Base-by-base conservation (phyloP, 148 eudicot species). In the Rhododendron williamsianum region DNA sequence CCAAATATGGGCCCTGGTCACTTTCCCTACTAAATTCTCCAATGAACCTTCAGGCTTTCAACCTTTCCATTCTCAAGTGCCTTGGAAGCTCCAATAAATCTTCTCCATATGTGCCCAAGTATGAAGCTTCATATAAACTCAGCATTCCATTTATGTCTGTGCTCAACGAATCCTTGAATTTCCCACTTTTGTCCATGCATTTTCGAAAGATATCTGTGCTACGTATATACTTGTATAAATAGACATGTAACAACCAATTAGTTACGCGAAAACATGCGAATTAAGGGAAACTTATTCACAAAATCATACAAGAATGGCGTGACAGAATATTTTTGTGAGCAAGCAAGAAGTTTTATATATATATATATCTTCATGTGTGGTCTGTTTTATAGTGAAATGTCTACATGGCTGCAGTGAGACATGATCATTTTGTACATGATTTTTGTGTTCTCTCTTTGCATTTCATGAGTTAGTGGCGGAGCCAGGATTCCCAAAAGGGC, bases 1-100 rank as follows among this genome's bases (percentile, higher is more conserved):
- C 76, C 25, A 89, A 21, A 35, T 67, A 16, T 1, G 35, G 56
- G 74, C 81, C 85, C 51, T 83, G 87, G 72, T 87, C 60, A 10
- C 79, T 54, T 78, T 80, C 81, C 46, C n/a, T 85, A 15, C 41
- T 45, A 81, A 76, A 89, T 81, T 84, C 82, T 45, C 81, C 80
- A 36, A 89, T 87, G 69, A 82, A 87, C 19, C 80, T 78, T 87
- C 84, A 83, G 46, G 91, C 38, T 73, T 89, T 89, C n/a, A 89
- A 65, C 43, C 86, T 85, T 23, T 19, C 85, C 91, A 89, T 87
- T 43, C 91, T 89, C 60, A 82, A 27, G 78, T 89, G 89, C 82
- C 87, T 89, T 6, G 91, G 91, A 58, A 87, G 87, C 83, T 89
- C 85, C 7, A 78, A 84, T 45, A 78, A 9, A 41, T 78, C 76